Evolutionary conservation across 1,284 basidiomycete genomes (phyloP).

Genomic region (Neolentinus lepideus): DNA sequence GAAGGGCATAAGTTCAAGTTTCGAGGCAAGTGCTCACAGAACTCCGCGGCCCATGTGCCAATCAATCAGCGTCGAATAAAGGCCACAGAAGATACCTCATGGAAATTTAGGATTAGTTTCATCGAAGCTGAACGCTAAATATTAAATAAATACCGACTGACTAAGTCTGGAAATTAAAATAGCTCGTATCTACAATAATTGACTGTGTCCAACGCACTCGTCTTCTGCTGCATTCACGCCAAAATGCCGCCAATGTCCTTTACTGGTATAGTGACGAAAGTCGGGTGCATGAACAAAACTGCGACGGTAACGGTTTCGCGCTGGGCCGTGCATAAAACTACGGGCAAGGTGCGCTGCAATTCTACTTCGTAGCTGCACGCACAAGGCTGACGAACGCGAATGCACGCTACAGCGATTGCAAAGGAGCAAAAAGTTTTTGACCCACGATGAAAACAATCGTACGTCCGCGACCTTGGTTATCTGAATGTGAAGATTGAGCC

Average conservation of each 20-base stretch:
- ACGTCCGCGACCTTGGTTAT: conserved; percentile 12
- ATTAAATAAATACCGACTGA: too few species aligned
- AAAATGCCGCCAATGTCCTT: conserved; percentile 74
- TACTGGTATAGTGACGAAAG: conserved; percentile 67
- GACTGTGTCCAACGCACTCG: not conserved
- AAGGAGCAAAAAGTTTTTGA: conserved; percentile 65
- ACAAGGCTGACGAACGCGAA: not conserved
- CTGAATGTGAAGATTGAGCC: conserved; percentile 2
- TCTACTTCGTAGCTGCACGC: not conserved
- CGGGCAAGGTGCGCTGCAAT: conserved; percentile 55
- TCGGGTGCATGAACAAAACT: conserved; percentile 75
- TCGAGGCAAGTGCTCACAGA: too few species aligned
- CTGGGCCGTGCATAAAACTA: conserved; percentile 57
- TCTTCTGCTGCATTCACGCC: not conserved
- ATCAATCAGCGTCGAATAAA: too few species aligned
- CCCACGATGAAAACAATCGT: conserved; percentile 68
- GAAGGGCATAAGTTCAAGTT: too few species aligned
- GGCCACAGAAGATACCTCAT: too few species aligned
- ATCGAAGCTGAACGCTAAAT: too few species aligned
- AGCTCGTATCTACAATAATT: not conserved
- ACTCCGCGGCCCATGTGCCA: too few species aligned
- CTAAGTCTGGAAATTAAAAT: too few species aligned
- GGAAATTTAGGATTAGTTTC: too few species aligned
- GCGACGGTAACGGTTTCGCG: conserved; percentile 74
- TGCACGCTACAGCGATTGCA: conserved; percentile 47